Conservation (phyloP, 331 rosid species). For the Pyrus hybrid region DNA sequence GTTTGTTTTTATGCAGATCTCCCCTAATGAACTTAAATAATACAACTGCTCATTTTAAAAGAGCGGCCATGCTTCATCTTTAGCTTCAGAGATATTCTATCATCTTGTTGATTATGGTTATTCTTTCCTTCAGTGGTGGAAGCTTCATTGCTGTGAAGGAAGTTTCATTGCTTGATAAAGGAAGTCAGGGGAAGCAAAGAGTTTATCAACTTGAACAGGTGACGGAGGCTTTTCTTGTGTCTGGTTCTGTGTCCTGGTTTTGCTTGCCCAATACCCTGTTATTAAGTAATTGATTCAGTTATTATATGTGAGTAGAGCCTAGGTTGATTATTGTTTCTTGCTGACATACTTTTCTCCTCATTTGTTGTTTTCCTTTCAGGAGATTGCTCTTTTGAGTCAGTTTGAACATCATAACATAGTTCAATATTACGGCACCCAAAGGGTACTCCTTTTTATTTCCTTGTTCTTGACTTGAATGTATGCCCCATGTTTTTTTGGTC, state of each 20-base stretch:
- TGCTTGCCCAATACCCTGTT: background rate
- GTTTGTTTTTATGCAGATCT: background rate
- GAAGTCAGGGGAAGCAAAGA: constrained; percentile 76
- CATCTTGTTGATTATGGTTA: background rate
- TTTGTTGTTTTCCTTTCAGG: constrained; percentile 48
- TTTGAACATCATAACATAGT: constrained; percentile 94
- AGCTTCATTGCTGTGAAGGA: constrained; percentile 89
- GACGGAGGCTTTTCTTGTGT: constrained; percentile 10
- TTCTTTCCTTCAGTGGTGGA: constrained; percentile 47
- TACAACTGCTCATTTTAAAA: background rate
- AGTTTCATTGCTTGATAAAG: constrained; percentile 93
- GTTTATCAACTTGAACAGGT: constrained; percentile 84
- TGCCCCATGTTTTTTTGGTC: background rate
- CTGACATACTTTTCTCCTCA: constrained; percentile 7
- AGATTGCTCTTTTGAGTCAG: constrained; percentile 82
- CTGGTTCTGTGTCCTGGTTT: constrained; percentile 6
- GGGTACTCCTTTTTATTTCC: constrained; percentile 39
- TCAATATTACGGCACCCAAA: constrained; percentile 74
- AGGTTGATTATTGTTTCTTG: background rate
- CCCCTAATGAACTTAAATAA: background rate
- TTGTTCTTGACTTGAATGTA: background rate
- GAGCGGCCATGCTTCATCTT: background rate
- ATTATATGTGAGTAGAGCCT: constrained; percentile 7
- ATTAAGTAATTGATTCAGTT: constrained; percentile 6
- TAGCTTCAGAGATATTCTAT: background rate